Conservation (phyloP, 2,329 filamentous ascomycete genomes). For the Colletotrichum melonis region DNA sequence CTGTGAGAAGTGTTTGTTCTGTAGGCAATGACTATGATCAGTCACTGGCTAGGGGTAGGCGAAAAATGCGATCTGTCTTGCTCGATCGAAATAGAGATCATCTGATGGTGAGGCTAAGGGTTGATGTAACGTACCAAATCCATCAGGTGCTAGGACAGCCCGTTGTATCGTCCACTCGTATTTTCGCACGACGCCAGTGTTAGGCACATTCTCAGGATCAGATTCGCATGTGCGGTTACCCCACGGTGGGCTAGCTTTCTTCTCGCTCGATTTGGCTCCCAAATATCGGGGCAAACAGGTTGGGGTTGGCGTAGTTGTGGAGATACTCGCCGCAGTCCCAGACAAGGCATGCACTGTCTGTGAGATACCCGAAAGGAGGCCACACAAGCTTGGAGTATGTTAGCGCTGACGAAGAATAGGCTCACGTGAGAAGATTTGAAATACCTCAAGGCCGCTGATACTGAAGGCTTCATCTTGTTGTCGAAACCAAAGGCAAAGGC, state of each 20-base stretch:
- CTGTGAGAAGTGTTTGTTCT: constrained; percentile 22
- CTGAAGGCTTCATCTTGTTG: constrained; percentile 1
- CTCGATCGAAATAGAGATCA: not conserved
- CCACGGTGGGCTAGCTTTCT: constrained; percentile 10
- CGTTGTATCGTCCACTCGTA: constrained; percentile 32
- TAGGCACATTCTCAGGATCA: constrained; percentile 24
- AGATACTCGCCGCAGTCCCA: not conserved
- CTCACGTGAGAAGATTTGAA: not conserved
- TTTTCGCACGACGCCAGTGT: constrained; percentile 25
- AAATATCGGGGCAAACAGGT: constrained; percentile 12
- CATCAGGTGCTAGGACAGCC: constrained; percentile 20
- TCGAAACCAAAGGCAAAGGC: not conserved
- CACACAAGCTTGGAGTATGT: constrained; percentile 1
- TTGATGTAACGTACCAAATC: constrained; percentile 16
- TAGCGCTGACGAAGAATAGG: not conserved
- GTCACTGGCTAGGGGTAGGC: not conserved
- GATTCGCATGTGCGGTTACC: constrained; percentile 18
- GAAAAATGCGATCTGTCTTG: no score
- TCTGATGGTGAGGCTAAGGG: not conserved
- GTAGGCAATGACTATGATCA: not conserved
- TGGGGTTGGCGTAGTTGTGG: not conserved
- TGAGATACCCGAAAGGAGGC: constrained; percentile 9
- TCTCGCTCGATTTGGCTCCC: not conserved
- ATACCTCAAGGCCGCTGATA: constrained; percentile 16
- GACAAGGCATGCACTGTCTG: not conserved